Evolutionary conservation across 768 basidiomycete genomes (phyloP), one percentile per base, ranked within the genome.

Genomic region (Hypholoma sublateritium): DNA sequence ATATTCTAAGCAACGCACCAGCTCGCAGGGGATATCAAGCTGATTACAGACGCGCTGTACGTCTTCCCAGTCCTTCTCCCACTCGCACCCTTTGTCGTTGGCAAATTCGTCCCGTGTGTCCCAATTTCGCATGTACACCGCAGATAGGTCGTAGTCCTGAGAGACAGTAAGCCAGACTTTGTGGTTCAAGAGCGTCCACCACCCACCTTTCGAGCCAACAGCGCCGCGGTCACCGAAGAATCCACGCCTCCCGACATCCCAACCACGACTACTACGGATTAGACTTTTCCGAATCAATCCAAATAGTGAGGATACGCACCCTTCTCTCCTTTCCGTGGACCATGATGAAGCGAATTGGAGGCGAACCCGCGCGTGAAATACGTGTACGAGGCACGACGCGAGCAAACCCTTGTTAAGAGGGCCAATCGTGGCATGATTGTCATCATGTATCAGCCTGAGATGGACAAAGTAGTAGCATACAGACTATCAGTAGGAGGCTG

Each of bases 221-320:
- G 72, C 56, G 80, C 77, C n/a, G 95, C 91, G 1, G 91, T 76
- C 11, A 96, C 93, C 2, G 92, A 93, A 4, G 94, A 96, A 69
- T 98, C 95, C 12, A 98, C 95, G 3, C 95, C 95, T 24, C 95
- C 95, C 0, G 93, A 95, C 91, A 97, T 95, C 19, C 91, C 93
- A 7, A 96, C 84, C 5, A 91, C 83, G 46, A 98, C 95, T 95
- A 60, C 2, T 24, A 19, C 25, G 13, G 17, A 25, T 39, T 17
- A 32, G 39, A 41, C 41, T 42, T 42, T n/a, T 14, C 32, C 22
- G 44, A 14, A 5, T 7, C 11, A 9, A 14, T 22, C 5, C 2
- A 16, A 14, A 19, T 25, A 3, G 3, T 17, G n/a, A 16, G 19
- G 5, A 45, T 6, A 13, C 14, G 8, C 45, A 72, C 74, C 72